Evolutionary conservation across 202 grass and related monocot species (phyloP), one percentile per base, ranked within the genome.

Genomic region (Brachypodium distachyon): DNA sequence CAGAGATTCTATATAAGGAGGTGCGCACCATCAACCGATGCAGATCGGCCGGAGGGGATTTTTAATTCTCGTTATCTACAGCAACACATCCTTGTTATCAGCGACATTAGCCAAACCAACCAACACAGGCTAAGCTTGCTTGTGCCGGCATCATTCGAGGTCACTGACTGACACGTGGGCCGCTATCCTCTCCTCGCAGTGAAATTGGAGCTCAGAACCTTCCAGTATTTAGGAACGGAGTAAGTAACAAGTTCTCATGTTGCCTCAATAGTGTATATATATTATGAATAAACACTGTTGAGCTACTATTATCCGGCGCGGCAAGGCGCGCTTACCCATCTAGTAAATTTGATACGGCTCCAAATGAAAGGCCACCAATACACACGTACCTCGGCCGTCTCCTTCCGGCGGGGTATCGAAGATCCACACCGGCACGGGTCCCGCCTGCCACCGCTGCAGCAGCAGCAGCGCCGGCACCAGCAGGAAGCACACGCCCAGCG

Each of bases 381-480:
- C 48, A 12, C 11, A 52, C 76, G 26, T 16, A 86, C 83, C 83
- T 81, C 6, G 61, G 61, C 11, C 14, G 32, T 27, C 32, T 13
- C n/a, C 40, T n/a, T 67, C 76, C 37, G 48, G 58, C 11, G 60
- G 76, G 56, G 61, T 58, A 34, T 58, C 49, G 59, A 73, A 74
- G 83, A 74, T 37, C 83, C 68, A 74, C 83, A 32, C 68, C 67
- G 48, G 82, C 75, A 47, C 14, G 31, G 58, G 32, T 19, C 68
- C 76, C 48, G 76, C 68, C 25, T 59, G 83, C 83, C 49, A 41
- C 39, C 49, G 76, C 76, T 80, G 83, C 69, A 79, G 69, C 25
- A 85, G 50, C 69, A 85, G 60, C 69, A 85, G 40, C 29, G 59
- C 67, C 68, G 76, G 68, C 49, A 67, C 37, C 7, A 43, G 31